These are phyloP conservation scores for Phytopythium mirpurense DNA, from an alignment of 352 stramenopile genomes.

Conservation along the genomic window DNA sequence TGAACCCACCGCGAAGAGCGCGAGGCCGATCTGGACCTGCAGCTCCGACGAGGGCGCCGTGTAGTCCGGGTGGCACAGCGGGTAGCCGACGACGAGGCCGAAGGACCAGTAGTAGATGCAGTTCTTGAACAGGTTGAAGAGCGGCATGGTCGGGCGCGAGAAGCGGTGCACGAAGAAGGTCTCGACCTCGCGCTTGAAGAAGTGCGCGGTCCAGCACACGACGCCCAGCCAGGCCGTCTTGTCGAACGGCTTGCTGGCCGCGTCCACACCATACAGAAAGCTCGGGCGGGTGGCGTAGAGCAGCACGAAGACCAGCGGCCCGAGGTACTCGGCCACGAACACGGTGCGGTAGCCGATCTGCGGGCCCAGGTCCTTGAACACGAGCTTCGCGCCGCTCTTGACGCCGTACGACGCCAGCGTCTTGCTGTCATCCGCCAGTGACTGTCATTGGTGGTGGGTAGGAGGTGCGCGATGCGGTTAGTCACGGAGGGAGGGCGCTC, in stretches of 20 bases:
- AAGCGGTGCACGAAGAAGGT: slow-evolving; percentile 90
- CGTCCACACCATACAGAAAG: slow-evolving; percentile 66
- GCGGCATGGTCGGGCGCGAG: slow-evolving; percentile 80
- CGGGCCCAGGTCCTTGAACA: slow-evolving; percentile 78
- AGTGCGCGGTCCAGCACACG: slow-evolving; percentile 72
- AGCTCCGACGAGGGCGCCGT: slow-evolving; percentile 33
- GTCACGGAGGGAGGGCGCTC: not conserved
- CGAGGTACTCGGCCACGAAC: slow-evolving; percentile 85
- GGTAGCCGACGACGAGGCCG: slow-evolving; percentile 77
- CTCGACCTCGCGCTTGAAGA: slow-evolving; percentile 84
- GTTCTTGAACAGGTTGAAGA: slow-evolving; percentile 90
- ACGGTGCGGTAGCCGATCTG: slow-evolving; percentile 89
- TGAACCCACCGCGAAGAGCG: slow-evolving; percentile 35
- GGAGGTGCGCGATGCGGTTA: too few relatives aligned
- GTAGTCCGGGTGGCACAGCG: slow-evolving; percentile 76
- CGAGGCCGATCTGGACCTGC: slow-evolving; percentile 52
- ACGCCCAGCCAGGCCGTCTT: slow-evolving; percentile 50
- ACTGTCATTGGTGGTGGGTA: slow-evolving; percentile 6
- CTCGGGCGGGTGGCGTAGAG: slow-evolving; percentile 62
- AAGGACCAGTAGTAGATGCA: slow-evolving; percentile 88
- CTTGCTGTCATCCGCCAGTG: slow-evolving; percentile 57
- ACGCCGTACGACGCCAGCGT: slow-evolving; percentile 52
- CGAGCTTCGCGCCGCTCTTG: slow-evolving; percentile 38
- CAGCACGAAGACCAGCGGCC: slow-evolving; percentile 80
- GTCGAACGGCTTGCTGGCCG: slow-evolving; percentile 28